Conservation (phyloP, 2,329 filamentous ascomycete species). For the Oidium heveae region DNA sequence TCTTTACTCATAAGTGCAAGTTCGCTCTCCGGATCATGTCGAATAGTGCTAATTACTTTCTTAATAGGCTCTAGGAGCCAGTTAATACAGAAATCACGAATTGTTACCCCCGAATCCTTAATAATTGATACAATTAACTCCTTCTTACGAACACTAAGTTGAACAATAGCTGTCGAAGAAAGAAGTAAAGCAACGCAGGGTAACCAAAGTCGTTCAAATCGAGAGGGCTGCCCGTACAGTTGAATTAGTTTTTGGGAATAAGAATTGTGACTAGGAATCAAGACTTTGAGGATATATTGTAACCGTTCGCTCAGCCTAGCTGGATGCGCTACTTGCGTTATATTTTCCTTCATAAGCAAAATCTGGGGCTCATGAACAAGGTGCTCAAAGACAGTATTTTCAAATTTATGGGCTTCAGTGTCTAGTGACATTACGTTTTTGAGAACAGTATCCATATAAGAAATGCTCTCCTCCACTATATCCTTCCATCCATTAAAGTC, state of each 20-base stretch:
- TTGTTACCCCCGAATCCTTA: conserved; percentile 49
- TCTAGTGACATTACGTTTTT: conserved; percentile 42
- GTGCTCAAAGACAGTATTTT: conserved; percentile 36
- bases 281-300: conserved; percentile 38
- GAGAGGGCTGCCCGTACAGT: conserved; percentile 50
- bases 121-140: conserved; percentile 64
- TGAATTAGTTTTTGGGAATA: conserved; percentile 29
- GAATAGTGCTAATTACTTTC: conserved; percentile 72
- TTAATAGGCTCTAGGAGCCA: conserved; percentile 76
- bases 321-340: conserved; percentile 15
- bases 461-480: conserved; percentile 55
- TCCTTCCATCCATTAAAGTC: conserved; percentile 36
- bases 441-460: conserved; percentile 67
- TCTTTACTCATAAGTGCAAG: conserved; percentile 92
- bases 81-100: conserved; percentile 80
- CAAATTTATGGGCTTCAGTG: conserved; percentile 34
- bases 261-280: conserved; percentile 40
- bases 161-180: conserved; percentile 69
- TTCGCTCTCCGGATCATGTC: conserved; percentile 76
- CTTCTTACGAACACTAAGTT: conserved; percentile 46
- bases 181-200: conserved; percentile 45
- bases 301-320: conserved; percentile 40
- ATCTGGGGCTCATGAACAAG: conserved; percentile 32
- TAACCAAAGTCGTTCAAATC: conserved; percentile 68
- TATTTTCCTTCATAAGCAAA: conserved; percentile 22